These are phyloP conservation scores for Mycena filopes DNA, from an alignment of 768 basidiomycete species.

Conservation along the genomic window DNA sequence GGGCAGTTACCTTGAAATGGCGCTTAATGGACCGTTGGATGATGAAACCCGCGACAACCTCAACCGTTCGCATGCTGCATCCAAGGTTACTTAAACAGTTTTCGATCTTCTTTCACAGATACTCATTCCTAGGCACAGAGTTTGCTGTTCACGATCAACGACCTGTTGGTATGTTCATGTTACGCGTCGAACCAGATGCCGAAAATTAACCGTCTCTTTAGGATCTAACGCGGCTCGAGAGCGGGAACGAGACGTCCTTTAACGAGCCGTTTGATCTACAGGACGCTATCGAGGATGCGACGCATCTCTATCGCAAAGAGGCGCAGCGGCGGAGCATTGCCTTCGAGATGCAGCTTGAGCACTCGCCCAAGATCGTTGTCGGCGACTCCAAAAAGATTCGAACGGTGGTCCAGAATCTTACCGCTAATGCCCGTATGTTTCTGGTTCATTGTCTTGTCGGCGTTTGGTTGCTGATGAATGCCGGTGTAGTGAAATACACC, in stretches of 20 bases:
- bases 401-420: conserved; percentile 81
- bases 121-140: conserved; percentile 49
- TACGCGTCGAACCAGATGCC: background rate
- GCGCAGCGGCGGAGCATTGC: conserved; percentile 67
- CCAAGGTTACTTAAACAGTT: conserved; percentile 56
- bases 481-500: conserved; percentile 75
- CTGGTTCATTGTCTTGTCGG: background rate
- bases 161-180: conserved; percentile 63
- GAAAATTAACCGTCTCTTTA: conserved; percentile 32
- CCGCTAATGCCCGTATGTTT: conserved; percentile 75
- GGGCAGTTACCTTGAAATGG: conserved; percentile 78
- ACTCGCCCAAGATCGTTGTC: conserved; percentile 68
- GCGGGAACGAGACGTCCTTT: conserved; percentile 77
- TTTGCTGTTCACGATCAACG: conserved; percentile 85
- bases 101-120: background rate
- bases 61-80: conserved; percentile 76
- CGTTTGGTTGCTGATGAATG: conserved; percentile 1
- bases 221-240: conserved; percentile 84
- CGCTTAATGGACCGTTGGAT: conserved; percentile 80
- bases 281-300: conserved; percentile 68
- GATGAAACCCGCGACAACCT: conserved; percentile 80
- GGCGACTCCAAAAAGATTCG: conserved; percentile 81
- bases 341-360: conserved; percentile 66
- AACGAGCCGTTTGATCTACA: conserved; percentile 81
- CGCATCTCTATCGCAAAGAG: conserved; percentile 71